Conservation (phyloP, 306 rosid genomes). For the Lupinus albus region DNA sequence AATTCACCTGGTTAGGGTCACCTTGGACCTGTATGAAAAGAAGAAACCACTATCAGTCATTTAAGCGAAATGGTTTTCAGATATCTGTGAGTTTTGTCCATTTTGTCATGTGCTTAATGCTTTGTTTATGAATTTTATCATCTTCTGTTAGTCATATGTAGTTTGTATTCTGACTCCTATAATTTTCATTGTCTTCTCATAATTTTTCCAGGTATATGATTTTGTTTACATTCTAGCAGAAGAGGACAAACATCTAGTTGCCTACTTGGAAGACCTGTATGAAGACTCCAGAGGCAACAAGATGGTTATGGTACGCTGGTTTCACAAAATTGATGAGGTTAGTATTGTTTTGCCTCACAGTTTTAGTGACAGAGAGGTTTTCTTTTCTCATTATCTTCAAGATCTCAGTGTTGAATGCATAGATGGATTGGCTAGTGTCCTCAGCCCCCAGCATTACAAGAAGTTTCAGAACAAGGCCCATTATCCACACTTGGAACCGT, state of each 20-base stretch:
- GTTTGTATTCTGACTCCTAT: conserved; percentile 27
- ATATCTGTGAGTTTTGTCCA: conserved; percentile 62
- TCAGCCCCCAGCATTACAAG: conserved; percentile 75
- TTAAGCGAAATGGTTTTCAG: conserved; percentile 62
- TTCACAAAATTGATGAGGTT: conserved; percentile 97
- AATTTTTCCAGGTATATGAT: conserved; percentile 67
- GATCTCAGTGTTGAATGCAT: conserved; percentile 97
- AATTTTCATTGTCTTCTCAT: conserved; percentile 10
- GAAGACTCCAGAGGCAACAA: conserved; percentile 91
- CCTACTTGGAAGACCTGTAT: conserved; percentile 88
- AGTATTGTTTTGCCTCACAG: conserved; percentile 79
- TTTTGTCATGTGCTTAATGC: neutral
- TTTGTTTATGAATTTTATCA: neutral
- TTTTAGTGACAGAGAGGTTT: conserved; percentile 92
- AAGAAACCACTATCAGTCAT: conserved; percentile 68
- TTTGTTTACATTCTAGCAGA: conserved; percentile 88
- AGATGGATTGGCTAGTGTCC: conserved; percentile 88
- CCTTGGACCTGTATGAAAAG: conserved; percentile 67
- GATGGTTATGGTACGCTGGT: conserved; percentile 98
- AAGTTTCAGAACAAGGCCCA: conserved; percentile 61
- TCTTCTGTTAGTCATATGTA: neutral
- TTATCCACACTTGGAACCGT: conserved; percentile 61
- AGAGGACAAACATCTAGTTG: conserved; percentile 86
- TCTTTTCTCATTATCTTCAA: conserved; percentile 93
- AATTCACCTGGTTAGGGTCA: conserved; percentile 71